Evolutionary conservation across 2,329 filamentous ascomycete genomes (phyloP).

Genomic region (Penicillium sp.): DNA sequence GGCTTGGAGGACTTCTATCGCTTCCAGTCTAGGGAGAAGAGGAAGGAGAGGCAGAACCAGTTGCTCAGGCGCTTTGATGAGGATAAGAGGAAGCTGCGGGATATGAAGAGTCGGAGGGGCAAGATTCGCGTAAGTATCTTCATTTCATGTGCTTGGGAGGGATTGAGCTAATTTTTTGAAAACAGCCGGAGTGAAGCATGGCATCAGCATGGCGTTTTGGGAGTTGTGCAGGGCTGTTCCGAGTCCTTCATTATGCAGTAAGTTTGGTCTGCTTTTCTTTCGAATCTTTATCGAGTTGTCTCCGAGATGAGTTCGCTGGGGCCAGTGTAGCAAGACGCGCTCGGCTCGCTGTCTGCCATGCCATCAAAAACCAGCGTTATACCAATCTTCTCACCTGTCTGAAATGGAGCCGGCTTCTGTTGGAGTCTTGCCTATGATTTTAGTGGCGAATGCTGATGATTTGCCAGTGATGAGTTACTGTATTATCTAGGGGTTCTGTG

Average conservation of each 20-base stretch:
- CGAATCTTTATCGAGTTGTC: conserved; percentile 2
- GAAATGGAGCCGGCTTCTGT: conserved; percentile 34
- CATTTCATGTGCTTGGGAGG: not conserved
- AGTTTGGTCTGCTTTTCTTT: conserved; percentile 13
- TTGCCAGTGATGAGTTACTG: not conserved
- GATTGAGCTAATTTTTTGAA: conserved; percentile 10
- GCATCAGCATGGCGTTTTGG: conserved; percentile 32
- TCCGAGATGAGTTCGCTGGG: conserved; percentile 53
- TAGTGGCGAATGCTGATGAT: conserved; percentile 9
- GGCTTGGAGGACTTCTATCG: conserved; percentile 74
- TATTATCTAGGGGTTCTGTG: not conserved
- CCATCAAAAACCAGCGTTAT: conserved; percentile 62
- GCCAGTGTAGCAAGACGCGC: conserved; percentile 50
- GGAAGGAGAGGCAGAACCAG: conserved; percentile 70
- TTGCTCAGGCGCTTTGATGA: conserved; percentile 72
- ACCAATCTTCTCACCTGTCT: conserved; percentile 65
- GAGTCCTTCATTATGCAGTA: conserved; percentile 16
- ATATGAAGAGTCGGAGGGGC: conserved; percentile 66
- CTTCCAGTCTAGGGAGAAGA: conserved; percentile 77
- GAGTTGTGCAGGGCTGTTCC: conserved; percentile 12
- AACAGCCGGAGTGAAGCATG: conserved; percentile 34
- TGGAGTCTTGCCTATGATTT: not conserved
- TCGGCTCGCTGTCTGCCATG: conserved; percentile 44
- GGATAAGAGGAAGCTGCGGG: conserved; percentile 68
- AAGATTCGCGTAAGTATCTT: conserved; percentile 52